These are phyloP conservation scores for Colletotrichum orbiculare DNA, from an alignment of 2,329 filamentous ascomycete species.

Conservation along the genomic window DNA sequence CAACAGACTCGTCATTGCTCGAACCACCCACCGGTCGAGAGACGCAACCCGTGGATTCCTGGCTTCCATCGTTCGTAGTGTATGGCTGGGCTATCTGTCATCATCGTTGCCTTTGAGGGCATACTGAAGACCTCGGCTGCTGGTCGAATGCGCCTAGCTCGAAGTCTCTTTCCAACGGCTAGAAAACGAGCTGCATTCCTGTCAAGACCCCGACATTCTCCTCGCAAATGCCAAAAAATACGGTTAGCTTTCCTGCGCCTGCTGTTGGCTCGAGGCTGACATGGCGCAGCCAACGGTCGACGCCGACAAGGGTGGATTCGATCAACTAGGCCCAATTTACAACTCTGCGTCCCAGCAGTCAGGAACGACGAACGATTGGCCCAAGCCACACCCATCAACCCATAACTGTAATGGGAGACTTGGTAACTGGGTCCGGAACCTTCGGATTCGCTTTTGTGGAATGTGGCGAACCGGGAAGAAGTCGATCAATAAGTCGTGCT, in stretches of 20 bases:
- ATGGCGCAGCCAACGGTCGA: slow-evolving; percentile 22
- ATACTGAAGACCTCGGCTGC: too few relatives aligned
- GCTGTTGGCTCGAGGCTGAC: slow-evolving; percentile 21
- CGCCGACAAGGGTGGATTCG: slow-evolving; percentile 1
- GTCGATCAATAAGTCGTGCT: too few relatives aligned
- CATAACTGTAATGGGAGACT: background rate
- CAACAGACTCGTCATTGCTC: too few relatives aligned
- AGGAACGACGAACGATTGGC: slow-evolving; percentile 12
- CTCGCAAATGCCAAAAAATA: background rate
- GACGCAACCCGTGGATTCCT: too few relatives aligned
- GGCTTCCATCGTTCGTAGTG: too few relatives aligned
- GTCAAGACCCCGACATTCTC: slow-evolving; percentile 1
- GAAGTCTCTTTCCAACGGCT: background rate
- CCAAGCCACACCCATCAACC: slow-evolving; percentile 19
- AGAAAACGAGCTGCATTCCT: background rate
- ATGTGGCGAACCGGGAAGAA: background rate
- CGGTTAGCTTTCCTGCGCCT: background rate
- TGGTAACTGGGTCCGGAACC: slow-evolving; percentile 16
- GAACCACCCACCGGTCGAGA: too few relatives aligned
- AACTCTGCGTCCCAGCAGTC: background rate
- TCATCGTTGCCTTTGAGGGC: too few relatives aligned
- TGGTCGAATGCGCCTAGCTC: too few relatives aligned
- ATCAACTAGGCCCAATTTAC: background rate
- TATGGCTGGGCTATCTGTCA: too few relatives aligned
- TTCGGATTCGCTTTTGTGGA: slow-evolving; percentile 16